Evolutionary conservation across 495 filamentous ascomycete species (phyloP), one percentile per base, ranked within the genome.

Genomic region (Xylaria intraflava): DNA sequence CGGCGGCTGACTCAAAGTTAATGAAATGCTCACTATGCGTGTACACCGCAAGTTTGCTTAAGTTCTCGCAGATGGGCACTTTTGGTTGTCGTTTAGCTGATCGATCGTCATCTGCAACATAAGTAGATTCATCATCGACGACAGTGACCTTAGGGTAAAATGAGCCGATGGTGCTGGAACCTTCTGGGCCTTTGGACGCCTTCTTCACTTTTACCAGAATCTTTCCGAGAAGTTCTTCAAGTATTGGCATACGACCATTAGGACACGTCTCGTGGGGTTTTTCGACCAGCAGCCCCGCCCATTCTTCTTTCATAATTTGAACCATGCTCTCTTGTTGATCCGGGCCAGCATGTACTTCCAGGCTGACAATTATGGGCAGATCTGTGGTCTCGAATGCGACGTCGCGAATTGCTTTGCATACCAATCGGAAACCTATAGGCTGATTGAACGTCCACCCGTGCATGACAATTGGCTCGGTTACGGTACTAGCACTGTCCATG

Each of bases 201-300:
- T 81, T 83, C 66, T 95, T 94, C 12, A 90, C 90, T 72, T 97
- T 97, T 70, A 97, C 82, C 14, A 97, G 69, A 46, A 96, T 96
- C 65, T 90, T 95, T 22, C 83, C 72, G 43, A 77, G 77, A 47
- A 96, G 65, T 23, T 87, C 78, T n/a, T 77, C 77, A 6, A 90
- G 77, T 7, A 74, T 75, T 1, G 92, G 92, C 16, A 92, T 78
- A 9, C 74, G 66, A n/a, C 75, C 66, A n/a, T 76, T 67, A 0
- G 77, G 77, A 44, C 66, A 72, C 24, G 60, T 41, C 7, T 74
- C 69, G 31, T 71, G 61, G 2, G 71, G 67, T 17, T 78, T 64
- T 24, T 90, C 82, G 2, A 96, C 74, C 9, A 97, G 74, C 59
- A 86, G 64, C 0, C 78, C 85, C 31, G 73, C 80, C 88, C 89